phyloP scores from a whole-genome alignment of 495 filamentous ascomycete genomes.

The Trichoderma asperelloides region DNA sequence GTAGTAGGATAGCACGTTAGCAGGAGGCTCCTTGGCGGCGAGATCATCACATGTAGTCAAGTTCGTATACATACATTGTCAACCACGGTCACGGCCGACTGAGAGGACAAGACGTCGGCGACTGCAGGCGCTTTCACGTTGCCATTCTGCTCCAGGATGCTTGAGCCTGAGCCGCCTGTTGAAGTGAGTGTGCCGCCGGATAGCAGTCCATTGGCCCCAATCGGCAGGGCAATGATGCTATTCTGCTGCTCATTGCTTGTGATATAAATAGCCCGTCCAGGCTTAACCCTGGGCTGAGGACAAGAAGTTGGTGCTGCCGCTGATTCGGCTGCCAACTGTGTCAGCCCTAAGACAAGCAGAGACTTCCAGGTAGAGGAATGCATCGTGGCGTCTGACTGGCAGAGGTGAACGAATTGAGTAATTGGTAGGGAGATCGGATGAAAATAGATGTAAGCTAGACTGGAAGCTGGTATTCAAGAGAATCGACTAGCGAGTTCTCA shows the following conservation, averaged over 20 bases:
- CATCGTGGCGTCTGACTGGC: slow-evolving; percentile 5
- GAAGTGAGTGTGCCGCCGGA: slow-evolving; percentile 24
- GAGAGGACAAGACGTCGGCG: slow-evolving; percentile 45
- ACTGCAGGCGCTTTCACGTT: slow-evolving; percentile 25
- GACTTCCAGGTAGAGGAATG: slow-evolving; percentile 3
- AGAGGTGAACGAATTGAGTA: background rate
- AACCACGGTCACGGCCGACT: slow-evolving; percentile 39
- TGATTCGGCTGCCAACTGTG: slow-evolving; percentile 7
- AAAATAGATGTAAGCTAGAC: background rate
- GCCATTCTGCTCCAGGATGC: slow-evolving; percentile 18
- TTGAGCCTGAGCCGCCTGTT: slow-evolving; percentile 31
- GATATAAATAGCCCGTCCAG: slow-evolving; percentile 42
- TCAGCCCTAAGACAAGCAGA: slow-evolving; percentile 7
- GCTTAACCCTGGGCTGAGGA: background rate
- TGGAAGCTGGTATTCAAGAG: background rate
- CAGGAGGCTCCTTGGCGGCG: background rate
- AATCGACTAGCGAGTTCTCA: background rate
- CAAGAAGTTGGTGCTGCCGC: slow-evolving; percentile 5
- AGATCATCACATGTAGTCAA: background rate
- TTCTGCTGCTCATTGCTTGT: slow-evolving; percentile 41
- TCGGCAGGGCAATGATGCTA: slow-evolving; percentile 36
- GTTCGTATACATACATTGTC: slow-evolving; percentile 32
- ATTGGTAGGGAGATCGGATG: background rate
- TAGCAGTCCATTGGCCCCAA: slow-evolving; percentile 36
- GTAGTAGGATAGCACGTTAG: background rate